A percentile compares a stretch with the other conserved stretches of the same genome.
Conservation (phyloP, 192 early-diverging fungal species). For the Mortierella hygrophila region DNA sequence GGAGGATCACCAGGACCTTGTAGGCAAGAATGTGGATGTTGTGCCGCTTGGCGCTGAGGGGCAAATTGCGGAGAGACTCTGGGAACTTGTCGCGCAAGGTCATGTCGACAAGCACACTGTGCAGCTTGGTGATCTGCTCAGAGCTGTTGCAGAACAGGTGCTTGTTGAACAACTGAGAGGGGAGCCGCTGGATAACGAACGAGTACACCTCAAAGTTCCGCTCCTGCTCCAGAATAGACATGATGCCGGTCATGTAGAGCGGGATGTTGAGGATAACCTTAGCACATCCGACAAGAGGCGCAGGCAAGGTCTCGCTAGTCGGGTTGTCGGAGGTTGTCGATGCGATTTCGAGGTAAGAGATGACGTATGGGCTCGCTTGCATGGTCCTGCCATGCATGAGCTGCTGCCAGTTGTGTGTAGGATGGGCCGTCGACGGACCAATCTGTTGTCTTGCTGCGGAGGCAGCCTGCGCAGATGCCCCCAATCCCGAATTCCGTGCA, state of each 20-base stretch:
- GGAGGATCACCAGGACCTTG: constrained; percentile 72
- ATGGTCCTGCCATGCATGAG: constrained; percentile 49
- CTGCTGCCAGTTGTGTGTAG: constrained; percentile 44
- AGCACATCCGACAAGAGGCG: constrained; percentile 59
- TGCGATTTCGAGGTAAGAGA: constrained; percentile 49
- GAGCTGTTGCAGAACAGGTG: constrained; percentile 77
- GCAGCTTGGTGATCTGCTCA: constrained; percentile 65
- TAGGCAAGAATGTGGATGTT: constrained; percentile 77
- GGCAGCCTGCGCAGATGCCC: neutral
- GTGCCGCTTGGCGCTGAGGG: constrained; percentile 68
- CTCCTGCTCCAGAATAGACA: constrained; percentile 74
- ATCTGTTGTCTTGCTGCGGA: neutral
- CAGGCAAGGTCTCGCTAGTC: constrained; percentile 21
- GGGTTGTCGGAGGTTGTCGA: constrained; percentile 29
- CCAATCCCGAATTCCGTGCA: neutral
- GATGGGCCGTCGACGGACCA: constrained; percentile 18
- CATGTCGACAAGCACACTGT: constrained; percentile 67
- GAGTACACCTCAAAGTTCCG: constrained; percentile 79
- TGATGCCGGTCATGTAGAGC: constrained; percentile 70
- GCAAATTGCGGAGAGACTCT: constrained; percentile 68
- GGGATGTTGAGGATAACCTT: constrained; percentile 57
- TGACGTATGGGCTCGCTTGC: constrained; percentile 52
- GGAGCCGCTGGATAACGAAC: constrained; percentile 73
- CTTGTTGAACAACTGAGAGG: constrained; percentile 79
- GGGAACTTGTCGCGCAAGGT: constrained; percentile 69